Percentiles rank a stretch among this genome's conserved stretches.
Evolutionary conservation across 140 eudicot genomes (phyloP).

Genomic region (Flaveria floridana): DNA sequence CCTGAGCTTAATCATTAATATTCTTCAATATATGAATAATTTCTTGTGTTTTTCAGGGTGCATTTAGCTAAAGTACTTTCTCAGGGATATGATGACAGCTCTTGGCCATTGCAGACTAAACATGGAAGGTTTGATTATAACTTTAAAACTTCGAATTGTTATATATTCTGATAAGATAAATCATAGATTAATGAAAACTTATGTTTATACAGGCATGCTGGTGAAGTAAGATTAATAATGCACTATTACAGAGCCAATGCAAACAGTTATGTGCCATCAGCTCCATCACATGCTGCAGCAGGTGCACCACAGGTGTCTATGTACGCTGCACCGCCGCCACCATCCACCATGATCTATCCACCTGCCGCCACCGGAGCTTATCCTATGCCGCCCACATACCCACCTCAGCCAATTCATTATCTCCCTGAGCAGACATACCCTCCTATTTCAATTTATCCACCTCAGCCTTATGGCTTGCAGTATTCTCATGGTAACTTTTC

Average conservation of each 20-base stretch:
- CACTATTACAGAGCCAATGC: slow-evolving; percentile 63
- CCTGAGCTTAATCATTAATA: background rate
- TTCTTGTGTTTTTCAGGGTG: slow-evolving; percentile 42
- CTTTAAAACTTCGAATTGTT: too few species aligned
- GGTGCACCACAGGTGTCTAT: slow-evolving; percentile 40
- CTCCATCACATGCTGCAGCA: slow-evolving; percentile 41
- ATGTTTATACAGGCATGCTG: slow-evolving; percentile 56
- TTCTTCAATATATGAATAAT: background rate
- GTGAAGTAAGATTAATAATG: slow-evolving; percentile 84
- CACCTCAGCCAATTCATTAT: slow-evolving; percentile 34
- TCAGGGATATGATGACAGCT: slow-evolving; percentile 66
- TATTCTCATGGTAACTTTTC: slow-evolving; percentile 48
- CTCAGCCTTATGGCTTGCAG: slow-evolving; percentile 38
- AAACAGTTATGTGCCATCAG: slow-evolving; percentile 42
- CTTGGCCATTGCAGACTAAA: slow-evolving; percentile 76
- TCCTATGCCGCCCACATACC: slow-evolving; percentile 38
- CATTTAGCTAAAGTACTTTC: slow-evolving; percentile 72
- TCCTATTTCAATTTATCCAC: slow-evolving; percentile 25
- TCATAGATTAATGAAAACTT: too few species aligned
- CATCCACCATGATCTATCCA: slow-evolving; percentile 36
- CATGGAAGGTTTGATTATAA: slow-evolving; percentile 35
- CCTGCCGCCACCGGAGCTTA: slow-evolving; percentile 14
- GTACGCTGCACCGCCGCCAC: slow-evolving; percentile 46
- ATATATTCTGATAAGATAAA: too few species aligned
- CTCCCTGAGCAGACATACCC: slow-evolving; percentile 36